Evolutionary conservation across 345 rosid species (phyloP).

Genomic region (Lepidium didymum): DNA sequence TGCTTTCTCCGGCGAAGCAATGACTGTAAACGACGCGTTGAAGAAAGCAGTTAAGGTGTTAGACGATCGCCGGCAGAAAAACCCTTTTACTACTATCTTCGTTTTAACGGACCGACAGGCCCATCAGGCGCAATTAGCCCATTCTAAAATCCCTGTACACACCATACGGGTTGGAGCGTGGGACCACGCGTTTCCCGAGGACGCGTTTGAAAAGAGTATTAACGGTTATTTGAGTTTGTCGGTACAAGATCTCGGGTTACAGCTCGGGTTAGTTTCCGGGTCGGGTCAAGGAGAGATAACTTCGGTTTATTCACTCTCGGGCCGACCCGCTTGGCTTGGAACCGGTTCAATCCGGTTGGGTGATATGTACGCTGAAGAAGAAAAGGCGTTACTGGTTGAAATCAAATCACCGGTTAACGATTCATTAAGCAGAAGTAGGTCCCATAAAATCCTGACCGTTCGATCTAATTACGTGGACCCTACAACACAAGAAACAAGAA

Average conservation of each 20-base stretch:
- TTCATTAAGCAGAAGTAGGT: constrained; percentile 28
- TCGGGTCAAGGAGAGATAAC: constrained; percentile 58
- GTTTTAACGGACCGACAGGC: constrained; percentile 49
- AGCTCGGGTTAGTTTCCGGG: constrained; percentile 55
- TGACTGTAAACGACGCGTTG: constrained; percentile 64
- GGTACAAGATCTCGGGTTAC: constrained; percentile 59
- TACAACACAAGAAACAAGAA: constrained; percentile 35
- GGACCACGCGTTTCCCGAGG: constrained; percentile 33
- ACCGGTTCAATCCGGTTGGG: constrained; percentile 59
- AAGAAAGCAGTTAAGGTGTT: constrained; percentile 81
- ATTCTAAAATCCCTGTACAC: constrained; percentile 45
- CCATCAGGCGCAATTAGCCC: constrained; percentile 19
- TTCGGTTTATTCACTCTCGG: constrained; percentile 47
- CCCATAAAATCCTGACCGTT: constrained; percentile 56
- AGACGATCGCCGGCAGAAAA: constrained; percentile 77
- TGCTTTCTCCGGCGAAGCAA: constrained; percentile 44
- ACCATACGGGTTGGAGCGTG: constrained; percentile 35
- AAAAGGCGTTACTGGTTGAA: constrained; percentile 64
- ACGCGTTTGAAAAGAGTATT: constrained; percentile 38
- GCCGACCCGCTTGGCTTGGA: constrained; percentile 43
- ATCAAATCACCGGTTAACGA: constrained; percentile 37
- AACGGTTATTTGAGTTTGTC: constrained; percentile 40
- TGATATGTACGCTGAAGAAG: constrained; percentile 65
- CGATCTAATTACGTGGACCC: constrained; percentile 59
- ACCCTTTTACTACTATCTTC: constrained; percentile 51